A percentile compares a stretch with the other conserved stretches of the same genome.
phyloP scores from a whole-genome alignment of 441 rosid species.

The Pelargonium myrrhifolium region DNA sequence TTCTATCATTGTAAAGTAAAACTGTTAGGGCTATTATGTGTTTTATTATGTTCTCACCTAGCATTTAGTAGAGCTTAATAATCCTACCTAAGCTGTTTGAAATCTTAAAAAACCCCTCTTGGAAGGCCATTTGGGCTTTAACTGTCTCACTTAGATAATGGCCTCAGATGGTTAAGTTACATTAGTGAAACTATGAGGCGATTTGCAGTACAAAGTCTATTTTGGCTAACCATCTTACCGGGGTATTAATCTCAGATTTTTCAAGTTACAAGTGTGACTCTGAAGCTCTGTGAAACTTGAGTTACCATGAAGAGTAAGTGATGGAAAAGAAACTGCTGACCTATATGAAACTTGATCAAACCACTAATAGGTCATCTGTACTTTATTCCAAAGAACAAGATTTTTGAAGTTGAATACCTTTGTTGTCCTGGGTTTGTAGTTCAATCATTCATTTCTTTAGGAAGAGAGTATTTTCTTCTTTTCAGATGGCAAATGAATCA shows the following conservation, averaged over 20 bases:
- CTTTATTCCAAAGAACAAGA: too few relatives aligned
- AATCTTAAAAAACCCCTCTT: too few relatives aligned
- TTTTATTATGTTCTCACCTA: too few relatives aligned
- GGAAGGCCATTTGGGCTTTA: too few relatives aligned
- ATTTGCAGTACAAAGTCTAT: not conserved
- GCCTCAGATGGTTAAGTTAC: not conserved
- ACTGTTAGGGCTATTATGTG: too few relatives aligned
- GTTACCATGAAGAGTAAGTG: too few relatives aligned
- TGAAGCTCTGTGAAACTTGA: not conserved
- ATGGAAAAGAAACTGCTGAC: too few relatives aligned
- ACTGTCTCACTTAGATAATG: not conserved
- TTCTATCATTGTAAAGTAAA: too few relatives aligned
- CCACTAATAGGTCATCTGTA: too few relatives aligned
- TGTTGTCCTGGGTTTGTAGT: not conserved
- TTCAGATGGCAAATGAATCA: not conserved
- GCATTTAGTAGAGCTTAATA: too few relatives aligned
- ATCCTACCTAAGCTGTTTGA: too few relatives aligned
- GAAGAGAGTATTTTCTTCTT: not conserved
- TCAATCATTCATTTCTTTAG: not conserved
- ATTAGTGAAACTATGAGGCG: not conserved
- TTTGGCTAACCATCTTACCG: not conserved
- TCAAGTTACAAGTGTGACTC: not conserved
- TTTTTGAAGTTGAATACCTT: not conserved
- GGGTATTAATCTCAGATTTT: not conserved
- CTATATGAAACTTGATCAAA: too few relatives aligned